Base-by-base conservation (phyloP, 2,329 filamentous ascomycete species). In the Penicillium olsonii region DNA sequence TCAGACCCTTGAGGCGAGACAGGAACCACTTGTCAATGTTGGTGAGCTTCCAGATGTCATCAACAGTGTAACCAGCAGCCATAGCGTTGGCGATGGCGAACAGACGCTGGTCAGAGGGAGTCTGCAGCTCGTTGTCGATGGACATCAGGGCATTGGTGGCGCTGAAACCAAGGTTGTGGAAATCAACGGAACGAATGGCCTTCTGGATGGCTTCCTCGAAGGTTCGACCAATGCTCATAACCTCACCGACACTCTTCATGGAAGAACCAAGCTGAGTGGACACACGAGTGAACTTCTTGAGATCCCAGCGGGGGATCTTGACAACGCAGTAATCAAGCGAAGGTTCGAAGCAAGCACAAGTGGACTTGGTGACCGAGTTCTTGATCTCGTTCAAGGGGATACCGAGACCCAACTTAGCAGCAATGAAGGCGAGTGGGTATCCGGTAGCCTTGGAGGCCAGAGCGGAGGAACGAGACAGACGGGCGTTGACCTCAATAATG, bases 1-100 rank as follows among this genome's bases (percentile, higher is more conserved):
- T 95, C 9, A 99, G 78, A 22, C 87, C 87, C 83, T 95, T 95
- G 50, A 99, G 84, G 71, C 90, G 92, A 73, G 84, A 85, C 59
- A 99, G 76, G 79, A 97, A 99, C 94, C 94, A 99, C 74, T 95
- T 96, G 77, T 97, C 94, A 63, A 99, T 99, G 76, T 92, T 91
- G 66, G 94, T 99, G 78, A 97, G 81, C 70, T 96, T 89, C 91
- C 92, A 96, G 68, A 99, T 96, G 75, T 95, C 94, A 67, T 97
- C 89, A 29, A 97, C 92, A 4, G 84, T 87, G 75, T 97, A 99
- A 26, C 92, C 94, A 49, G 87, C 79, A 68, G 92, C 85, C 92
- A 99, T 97, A 35, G 94, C 94, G 65, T 99, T 97, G 60, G 94
- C 94, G 63, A 99, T 95, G 50, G 94, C 94, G 66, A 99, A 97